A percentile compares a stretch with the other conserved stretches of the same genome.
Conservation (phyloP, 2,329 filamentous ascomycete genomes). For the Balansia obtecta region DNA sequence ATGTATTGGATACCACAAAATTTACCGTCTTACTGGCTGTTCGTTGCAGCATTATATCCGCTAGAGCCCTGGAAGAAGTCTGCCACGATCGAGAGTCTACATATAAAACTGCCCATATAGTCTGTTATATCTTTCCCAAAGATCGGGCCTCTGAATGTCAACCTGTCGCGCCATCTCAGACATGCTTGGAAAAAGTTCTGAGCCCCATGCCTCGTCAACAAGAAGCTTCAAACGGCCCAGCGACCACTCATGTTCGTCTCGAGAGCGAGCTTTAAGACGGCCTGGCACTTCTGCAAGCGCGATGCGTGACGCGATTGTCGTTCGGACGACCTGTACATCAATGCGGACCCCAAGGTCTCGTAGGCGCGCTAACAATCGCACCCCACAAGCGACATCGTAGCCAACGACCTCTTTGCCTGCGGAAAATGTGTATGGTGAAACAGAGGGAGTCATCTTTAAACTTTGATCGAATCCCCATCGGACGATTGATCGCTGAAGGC, state of each 20-base stretch:
- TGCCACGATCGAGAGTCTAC: too few relatives aligned
- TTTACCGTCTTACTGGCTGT: too few relatives aligned
- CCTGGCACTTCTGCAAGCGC: slow-evolving; percentile 17
- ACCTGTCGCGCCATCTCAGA: slow-evolving; percentile 15
- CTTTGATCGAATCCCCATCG: slow-evolving; percentile 33
- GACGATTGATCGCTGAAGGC: slow-evolving; percentile 27
- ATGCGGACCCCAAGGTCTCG: slow-evolving; percentile 24
- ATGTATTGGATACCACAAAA: neutral
- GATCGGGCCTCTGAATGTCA: slow-evolving; percentile 16
- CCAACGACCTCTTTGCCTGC: slow-evolving; percentile 9
- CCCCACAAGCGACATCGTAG: slow-evolving; percentile 24
- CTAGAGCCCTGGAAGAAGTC: too few relatives aligned
- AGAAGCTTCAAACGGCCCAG: slow-evolving; percentile 17
- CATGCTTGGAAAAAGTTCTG: slow-evolving; percentile 15
- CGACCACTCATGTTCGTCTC: slow-evolving; percentile 20
- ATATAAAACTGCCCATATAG: slow-evolving; percentile 12
- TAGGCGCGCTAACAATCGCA: slow-evolving; percentile 22
- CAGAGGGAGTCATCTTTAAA: slow-evolving; percentile 13
- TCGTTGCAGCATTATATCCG: too few relatives aligned
- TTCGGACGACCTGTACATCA: slow-evolving; percentile 19
- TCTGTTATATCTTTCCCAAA: slow-evolving; percentile 18
- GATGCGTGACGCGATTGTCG: slow-evolving; percentile 17
- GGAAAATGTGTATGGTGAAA: slow-evolving; percentile 6
- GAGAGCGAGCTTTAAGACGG: slow-evolving; percentile 14
- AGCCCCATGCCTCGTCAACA: slow-evolving; percentile 23